Conservation (phyloP, 805 yeast genomes). For the Brettanomyces custersianus region DNA sequence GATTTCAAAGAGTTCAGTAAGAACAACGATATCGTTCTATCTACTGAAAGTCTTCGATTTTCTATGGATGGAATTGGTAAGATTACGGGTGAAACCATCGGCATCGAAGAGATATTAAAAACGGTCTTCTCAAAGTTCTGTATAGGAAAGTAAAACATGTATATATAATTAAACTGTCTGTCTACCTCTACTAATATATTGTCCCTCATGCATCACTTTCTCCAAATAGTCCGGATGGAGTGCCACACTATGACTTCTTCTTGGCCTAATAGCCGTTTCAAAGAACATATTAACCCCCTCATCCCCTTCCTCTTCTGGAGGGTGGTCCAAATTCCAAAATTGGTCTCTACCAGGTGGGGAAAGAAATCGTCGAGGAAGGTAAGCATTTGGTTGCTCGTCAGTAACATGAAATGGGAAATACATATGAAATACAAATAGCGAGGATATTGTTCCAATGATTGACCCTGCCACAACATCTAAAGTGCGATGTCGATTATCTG, state of each 20-base stretch:
- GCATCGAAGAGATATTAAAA: slow-evolving; percentile 84
- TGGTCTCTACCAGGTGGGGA: neutral
- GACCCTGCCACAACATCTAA: slow-evolving; percentile 33
- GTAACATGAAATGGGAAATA: too few relatives aligned
- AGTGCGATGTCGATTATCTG: slow-evolving; percentile 38
- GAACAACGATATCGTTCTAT: slow-evolving; percentile 65
- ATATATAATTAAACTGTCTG: neutral
- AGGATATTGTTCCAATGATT: slow-evolving; percentile 27
- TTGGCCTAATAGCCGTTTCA: neutral
- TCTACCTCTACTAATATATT: neutral
- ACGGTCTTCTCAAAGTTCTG: slow-evolving; percentile 89
- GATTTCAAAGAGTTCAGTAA: slow-evolving; percentile 45
- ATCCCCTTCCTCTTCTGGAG: neutral
- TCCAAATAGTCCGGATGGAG: neutral
- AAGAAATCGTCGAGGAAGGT: neutral
- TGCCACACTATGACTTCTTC: neutral
- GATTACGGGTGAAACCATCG: slow-evolving; percentile 83
- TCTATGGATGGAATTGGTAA: slow-evolving; percentile 86
- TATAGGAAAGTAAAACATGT: slow-evolving; percentile 43
- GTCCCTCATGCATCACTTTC: neutral
- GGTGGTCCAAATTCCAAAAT: neutral
- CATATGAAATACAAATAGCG: too few relatives aligned
- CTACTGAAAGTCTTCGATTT: slow-evolving; percentile 63
- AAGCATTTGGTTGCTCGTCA: neutral
- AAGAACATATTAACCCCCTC: neutral